Base-by-base conservation (phyloP, 1,139 yeast species). In the Sugiyamaella grinbergsii region DNA sequence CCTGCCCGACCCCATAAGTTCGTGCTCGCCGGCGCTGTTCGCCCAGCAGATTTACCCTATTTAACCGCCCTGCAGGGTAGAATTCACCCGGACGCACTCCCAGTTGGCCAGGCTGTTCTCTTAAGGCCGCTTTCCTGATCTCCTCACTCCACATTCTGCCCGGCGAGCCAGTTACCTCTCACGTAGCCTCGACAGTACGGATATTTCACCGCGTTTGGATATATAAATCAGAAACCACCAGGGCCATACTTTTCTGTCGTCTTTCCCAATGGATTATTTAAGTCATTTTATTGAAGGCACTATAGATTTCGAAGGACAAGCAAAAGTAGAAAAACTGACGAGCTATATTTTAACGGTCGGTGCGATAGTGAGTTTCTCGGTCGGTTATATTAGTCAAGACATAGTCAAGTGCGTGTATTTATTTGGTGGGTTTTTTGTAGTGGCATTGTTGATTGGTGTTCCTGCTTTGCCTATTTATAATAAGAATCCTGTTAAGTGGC, bases 271-370 rank as follows among this genome's bases (percentile, higher is more conserved):
- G 65, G 68, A 64, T 43, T 59, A 62, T 42, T 46, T 66, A 6
- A 52, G 49, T 43, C 45, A 54, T 13, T 29, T 60, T 10, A 47
- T 77, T 13, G 83, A 81, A 65, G 83, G 81, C 39, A 77, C 82
- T 48, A 80, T 83, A 56, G 88, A 83, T 66, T 81, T 76, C 60
- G 70, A 76, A 59, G 85, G 87, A 54, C 90, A 83, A 65, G 69
- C 69, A 54, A 59, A 64, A 36, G 75, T 76, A 6, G 74, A 74
- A 20, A 47, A 57, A n/a, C 52, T 62, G 15, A 57, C 64, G 18
- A 53, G 55, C 29, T 38, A 49, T 7, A 36, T 69, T 18, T 56
- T 72, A 19, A 58, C 64, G 2, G 31, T 54, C 15, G 79, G 77
- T 8, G 66, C 72, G 0, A 58, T 69, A n/a, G 45, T 73, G 36